These are phyloP conservation scores for Apostasia shenzhenica DNA, from an alignment of 106 monocot genomes.

Conservation along the genomic window DNA sequence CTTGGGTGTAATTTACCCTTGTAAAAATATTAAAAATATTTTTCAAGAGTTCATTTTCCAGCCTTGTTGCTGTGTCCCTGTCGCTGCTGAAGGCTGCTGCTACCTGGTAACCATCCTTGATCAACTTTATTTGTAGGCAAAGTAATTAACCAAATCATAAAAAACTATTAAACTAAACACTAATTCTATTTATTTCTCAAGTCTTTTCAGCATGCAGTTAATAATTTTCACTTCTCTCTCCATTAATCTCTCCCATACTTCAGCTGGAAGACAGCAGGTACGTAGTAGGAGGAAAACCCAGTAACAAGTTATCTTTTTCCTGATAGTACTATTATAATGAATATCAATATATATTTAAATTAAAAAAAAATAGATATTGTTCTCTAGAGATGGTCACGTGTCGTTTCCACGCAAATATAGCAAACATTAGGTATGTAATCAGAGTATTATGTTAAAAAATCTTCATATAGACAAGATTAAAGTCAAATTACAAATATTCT, in stretches of 20 bases:
- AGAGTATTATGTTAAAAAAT: too few species aligned
- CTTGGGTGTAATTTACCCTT: too few species aligned
- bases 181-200: neutral
- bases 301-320: neutral
- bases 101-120: neutral
- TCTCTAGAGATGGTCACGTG: too few species aligned
- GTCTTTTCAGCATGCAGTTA: neutral
- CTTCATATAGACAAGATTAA: too few species aligned
- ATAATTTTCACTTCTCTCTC: neutral
- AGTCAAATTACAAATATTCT: too few species aligned
- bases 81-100: conserved; percentile 8
- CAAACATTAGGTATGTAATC: too few species aligned
- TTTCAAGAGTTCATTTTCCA: neutral
- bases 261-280: neutral
- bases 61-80: neutral
- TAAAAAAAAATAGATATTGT: too few species aligned
- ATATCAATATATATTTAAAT: too few species aligned
- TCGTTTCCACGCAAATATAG: too few species aligned
- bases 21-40: too few species aligned
- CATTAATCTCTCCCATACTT: neutral
- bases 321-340: too few species aligned
- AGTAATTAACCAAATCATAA: neutral
- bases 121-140: conserved; percentile 1
- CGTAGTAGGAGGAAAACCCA: conserved; percentile 1
- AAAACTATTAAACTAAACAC: neutral